Percentiles rank a stretch among this genome's conserved stretches.
Conservation (phyloP, 768 basidiomycete genomes). For the Leccinellum rugosiceps region DNA sequence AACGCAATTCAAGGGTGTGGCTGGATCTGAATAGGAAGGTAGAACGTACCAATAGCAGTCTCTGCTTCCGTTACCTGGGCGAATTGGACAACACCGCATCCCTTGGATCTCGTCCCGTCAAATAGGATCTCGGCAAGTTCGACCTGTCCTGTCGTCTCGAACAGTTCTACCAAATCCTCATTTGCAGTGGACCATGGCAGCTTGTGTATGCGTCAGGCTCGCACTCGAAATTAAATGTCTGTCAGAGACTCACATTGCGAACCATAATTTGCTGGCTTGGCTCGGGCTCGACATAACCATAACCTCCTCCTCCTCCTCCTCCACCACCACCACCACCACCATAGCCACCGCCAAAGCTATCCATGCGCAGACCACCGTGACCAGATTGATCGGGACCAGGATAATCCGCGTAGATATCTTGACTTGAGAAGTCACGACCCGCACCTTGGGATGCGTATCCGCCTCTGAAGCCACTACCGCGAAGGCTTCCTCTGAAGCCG, state of each 20-base stretch:
- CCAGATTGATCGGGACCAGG: slow-evolving; percentile 76
- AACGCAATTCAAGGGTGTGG: not conserved
- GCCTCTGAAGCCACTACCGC: slow-evolving; percentile 61
- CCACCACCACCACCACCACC: slow-evolving; percentile 29
- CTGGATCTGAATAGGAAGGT: not conserved
- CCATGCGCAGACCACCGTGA: slow-evolving; percentile 35
- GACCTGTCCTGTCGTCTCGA: slow-evolving; percentile 96
- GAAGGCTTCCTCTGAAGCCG: slow-evolving; percentile 38
- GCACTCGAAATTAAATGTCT: not conserved
- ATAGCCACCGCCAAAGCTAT: slow-evolving; percentile 37
- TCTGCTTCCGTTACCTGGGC: slow-evolving; percentile 84
- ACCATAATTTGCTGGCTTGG: slow-evolving; percentile 98
- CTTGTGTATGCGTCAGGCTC: slow-evolving; percentile 38
- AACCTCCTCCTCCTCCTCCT: slow-evolving; percentile 39
- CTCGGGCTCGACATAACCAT: slow-evolving; percentile 57
- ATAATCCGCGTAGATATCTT: slow-evolving; percentile 91
- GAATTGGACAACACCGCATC: slow-evolving; percentile 95
- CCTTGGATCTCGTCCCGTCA: slow-evolving; percentile 90
- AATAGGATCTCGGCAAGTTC: slow-evolving; percentile 93
- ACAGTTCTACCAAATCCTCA: slow-evolving; percentile 95
- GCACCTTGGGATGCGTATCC: slow-evolving; percentile 45
- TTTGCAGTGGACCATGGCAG: slow-evolving; percentile 99
- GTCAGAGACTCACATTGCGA: slow-evolving; percentile 76
- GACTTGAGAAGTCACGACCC: slow-evolving; percentile 76
- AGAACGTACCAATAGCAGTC: slow-evolving; percentile 77